Evolutionary conservation across 352 stramenopile genomes (phyloP), one percentile per base, ranked within the genome.

Genomic region (Phytophthora sp.): DNA sequence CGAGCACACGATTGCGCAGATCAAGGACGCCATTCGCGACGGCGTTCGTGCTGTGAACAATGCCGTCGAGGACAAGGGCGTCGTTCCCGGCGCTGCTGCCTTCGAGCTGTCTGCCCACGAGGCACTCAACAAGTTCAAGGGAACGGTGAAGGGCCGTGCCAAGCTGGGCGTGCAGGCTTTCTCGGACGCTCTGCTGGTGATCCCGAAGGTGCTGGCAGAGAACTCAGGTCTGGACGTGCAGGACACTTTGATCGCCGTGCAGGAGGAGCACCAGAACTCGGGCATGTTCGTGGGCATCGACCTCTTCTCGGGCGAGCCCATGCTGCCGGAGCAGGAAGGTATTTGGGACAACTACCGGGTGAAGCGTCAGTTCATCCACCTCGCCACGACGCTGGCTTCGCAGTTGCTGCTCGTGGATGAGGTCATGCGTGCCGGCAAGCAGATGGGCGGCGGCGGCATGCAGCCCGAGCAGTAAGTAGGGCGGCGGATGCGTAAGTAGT

Each of bases 281-380:
- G 88, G 84, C 26, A 84, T 93, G 66, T 74, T 96, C 18, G 94
- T 99, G 5, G 98, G 98, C 32, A 88, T 99, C 30, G 95, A 99
- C 72, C 84, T 99, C 23, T 91, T 94, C 53, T 98, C 95, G 15
- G 98, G 98, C 48, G 95, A 99, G 69, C 87, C 94, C 10, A 99
- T 99, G 87, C 77, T 99, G 48, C 96, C 97, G 3, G 93, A 87
- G 34, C 89, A 98, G 67, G 90, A 98, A 67, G 98, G 98, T 44
- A 91, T 99, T 53, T 99, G 97, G 94, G 90, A 99, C 79, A 99
- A 98, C 82, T 98, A 99, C 79, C 91, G 95, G 52, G 97, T 99
- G 48, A 99, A 99, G 86, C 91, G 97, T 62, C 97, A 99, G 74
- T 98, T 97, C 63, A 93, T 99, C 41, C 97, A 99, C 78, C 82